phyloP scores from a whole-genome alignment of 306 rosid genomes.

The Senna tora region DNA sequence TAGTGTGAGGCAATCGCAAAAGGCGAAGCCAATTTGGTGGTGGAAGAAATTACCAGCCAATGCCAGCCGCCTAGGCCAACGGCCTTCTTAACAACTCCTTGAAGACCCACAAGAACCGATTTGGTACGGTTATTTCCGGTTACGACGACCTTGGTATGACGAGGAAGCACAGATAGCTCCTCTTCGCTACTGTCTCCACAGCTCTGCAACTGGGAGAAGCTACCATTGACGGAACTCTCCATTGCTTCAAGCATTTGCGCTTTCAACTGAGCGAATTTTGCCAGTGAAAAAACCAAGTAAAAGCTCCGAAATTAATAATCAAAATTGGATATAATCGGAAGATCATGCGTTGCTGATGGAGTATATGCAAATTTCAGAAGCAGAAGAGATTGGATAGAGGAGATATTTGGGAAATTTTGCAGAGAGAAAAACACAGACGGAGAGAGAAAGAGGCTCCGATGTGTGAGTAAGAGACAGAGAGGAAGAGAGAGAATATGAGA shows the following conservation, averaged over 20 bases:
- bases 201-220: slow-evolving; percentile 70
- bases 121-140: slow-evolving; percentile 79
- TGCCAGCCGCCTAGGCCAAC: slow-evolving; percentile 86
- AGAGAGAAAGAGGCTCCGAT: neutral
- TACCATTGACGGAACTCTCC: slow-evolving; percentile 69
- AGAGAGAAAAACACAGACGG: slow-evolving; percentile 46
- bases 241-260: slow-evolving; percentile 71
- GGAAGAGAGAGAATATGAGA: slow-evolving; percentile 34
- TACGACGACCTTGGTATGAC: slow-evolving; percentile 76
- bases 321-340: slow-evolving; percentile 40
- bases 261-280: slow-evolving; percentile 44
- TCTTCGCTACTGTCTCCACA: slow-evolving; percentile 74
- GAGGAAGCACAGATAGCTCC: slow-evolving; percentile 78
- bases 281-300: slow-evolving; percentile 52
- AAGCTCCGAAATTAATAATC: slow-evolving; percentile 29
- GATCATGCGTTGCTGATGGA: slow-evolving; percentile 52
- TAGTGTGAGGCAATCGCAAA: neutral
- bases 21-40: slow-evolving; percentile 20
- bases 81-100: slow-evolving; percentile 79
- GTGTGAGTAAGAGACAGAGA: slow-evolving; percentile 38
- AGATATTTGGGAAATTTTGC: slow-evolving; percentile 44
- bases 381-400: slow-evolving; percentile 26
- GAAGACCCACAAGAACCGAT: slow-evolving; percentile 78
- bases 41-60: slow-evolving; percentile 67
- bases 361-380: slow-evolving; percentile 41